Conservation (phyloP, 2,329 filamentous ascomycete genomes). For the Scopulariopsis brevicaulis region DNA sequence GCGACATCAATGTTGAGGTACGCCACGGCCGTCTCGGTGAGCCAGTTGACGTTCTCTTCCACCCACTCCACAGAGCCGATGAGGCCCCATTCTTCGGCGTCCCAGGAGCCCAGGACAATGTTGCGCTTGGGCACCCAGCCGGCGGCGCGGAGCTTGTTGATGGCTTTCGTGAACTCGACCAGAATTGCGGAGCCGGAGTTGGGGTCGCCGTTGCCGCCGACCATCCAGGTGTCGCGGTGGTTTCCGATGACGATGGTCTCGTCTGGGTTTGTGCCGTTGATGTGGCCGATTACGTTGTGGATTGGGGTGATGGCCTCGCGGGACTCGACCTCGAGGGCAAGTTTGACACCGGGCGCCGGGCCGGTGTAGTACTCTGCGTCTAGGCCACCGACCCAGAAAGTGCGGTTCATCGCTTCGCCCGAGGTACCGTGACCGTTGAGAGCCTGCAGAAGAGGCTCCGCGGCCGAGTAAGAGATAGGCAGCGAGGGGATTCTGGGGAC, state of each 20-base stretch:
- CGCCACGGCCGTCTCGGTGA: slow-evolving; percentile 56
- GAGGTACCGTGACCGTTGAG: slow-evolving; percentile 66
- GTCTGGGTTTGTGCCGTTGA: slow-evolving; percentile 65
- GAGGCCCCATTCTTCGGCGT: slow-evolving; percentile 68
- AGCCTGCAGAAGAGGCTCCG: slow-evolving; percentile 63
- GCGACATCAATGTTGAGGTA: slow-evolving; percentile 78
- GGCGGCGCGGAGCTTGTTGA: slow-evolving; percentile 55
- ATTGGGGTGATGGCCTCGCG: slow-evolving; percentile 58
- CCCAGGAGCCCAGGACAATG: slow-evolving; percentile 58
- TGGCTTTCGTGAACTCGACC: slow-evolving; percentile 63
- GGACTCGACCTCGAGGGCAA: slow-evolving; percentile 59
- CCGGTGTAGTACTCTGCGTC: slow-evolving; percentile 30
- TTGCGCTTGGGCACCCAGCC: slow-evolving; percentile 76
- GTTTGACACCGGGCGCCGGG: slow-evolving; percentile 39
- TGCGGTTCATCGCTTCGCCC: slow-evolving; percentile 51
- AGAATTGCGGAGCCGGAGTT: slow-evolving; percentile 70
- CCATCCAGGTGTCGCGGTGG: slow-evolving; percentile 74
- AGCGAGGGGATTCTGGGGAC: slow-evolving; percentile 70
- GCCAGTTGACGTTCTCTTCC: slow-evolving; percentile 70
- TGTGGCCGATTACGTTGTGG: slow-evolving; percentile 70
- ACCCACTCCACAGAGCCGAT: slow-evolving; percentile 81
- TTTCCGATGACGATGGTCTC: slow-evolving; percentile 73
- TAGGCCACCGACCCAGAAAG: slow-evolving; percentile 43
- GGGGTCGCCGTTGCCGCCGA: slow-evolving; percentile 75
- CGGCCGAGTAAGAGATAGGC: slow-evolving; percentile 69